Percentiles rank a stretch among this genome's conserved stretches.
Conservation (phyloP, 2,329 filamentous ascomycete species). For the Dothistroma pini region DNA sequence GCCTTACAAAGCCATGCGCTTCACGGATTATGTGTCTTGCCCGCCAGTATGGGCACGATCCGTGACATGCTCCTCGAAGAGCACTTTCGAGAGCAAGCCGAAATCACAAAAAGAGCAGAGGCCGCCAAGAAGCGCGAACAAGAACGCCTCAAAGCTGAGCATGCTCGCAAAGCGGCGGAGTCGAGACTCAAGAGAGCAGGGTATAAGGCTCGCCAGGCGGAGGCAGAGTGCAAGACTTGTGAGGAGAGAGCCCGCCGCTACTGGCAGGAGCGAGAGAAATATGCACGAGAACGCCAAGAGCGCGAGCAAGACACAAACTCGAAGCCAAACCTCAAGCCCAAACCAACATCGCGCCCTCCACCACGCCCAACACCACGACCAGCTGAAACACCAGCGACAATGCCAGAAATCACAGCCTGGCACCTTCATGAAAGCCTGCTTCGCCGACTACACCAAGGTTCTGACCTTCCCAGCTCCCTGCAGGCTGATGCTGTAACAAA, state of each 20-base stretch:
- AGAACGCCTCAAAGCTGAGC: neutral
- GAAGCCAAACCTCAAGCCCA: neutral
- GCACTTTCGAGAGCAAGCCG: neutral
- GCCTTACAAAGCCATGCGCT: neutral
- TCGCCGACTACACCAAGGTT: slow-evolving; percentile 4
- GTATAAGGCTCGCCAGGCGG: neutral
- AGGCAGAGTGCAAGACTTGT: neutral
- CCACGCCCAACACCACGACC: neutral
- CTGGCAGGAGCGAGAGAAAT: neutral
- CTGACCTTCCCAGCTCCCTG: neutral
- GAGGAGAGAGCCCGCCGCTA: neutral
- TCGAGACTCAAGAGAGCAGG: neutral
- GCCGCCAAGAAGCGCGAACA: neutral
- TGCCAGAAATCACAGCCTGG: neutral
- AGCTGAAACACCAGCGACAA: neutral
- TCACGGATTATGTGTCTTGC: neutral
- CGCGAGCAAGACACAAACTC: neutral
- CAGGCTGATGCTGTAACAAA: neutral
- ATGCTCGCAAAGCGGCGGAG: neutral
- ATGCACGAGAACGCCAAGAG: neutral
- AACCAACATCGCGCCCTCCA: neutral
- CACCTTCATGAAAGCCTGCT: neutral
- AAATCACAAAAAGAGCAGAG: neutral
- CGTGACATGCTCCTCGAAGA: neutral
- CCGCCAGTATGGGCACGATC: neutral